Evolutionary conservation across 139 green algal species (phyloP).

Genomic region (Chlamydomonas asymmetrica): DNA sequence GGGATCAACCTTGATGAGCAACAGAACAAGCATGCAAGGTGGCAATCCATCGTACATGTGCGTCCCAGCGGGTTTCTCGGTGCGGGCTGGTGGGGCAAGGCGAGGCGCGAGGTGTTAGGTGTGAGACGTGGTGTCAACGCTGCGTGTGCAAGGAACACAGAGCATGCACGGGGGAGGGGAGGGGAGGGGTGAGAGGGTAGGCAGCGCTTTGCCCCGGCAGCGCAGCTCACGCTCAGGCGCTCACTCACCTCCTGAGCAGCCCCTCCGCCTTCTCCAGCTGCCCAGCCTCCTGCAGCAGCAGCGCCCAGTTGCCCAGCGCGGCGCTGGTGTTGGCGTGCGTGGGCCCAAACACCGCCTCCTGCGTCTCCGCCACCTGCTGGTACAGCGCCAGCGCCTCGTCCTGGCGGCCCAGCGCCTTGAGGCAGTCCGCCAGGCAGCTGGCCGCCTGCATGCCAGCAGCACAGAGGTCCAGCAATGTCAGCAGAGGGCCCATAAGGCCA

Average conservation of each 20-base stretch:
- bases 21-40: neutral
- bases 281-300: neutral
- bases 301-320: neutral
- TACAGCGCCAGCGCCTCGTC: neutral
- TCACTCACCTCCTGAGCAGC: neutral
- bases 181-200: too few species aligned
- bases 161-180: too few species aligned
- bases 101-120: too few species aligned
- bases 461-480: too few species aligned
- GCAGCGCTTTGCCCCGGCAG: neutral
- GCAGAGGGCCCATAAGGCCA: too few species aligned
- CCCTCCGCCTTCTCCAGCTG: slow-evolving; percentile 3
- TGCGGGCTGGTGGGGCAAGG: too few species aligned
- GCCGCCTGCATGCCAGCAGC: neutral
- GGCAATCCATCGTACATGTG: too few species aligned
- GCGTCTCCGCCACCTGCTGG: neutral
- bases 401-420: neutral
- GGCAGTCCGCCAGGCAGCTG: neutral
- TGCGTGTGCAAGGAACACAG: too few species aligned
- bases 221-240: neutral
- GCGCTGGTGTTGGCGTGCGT: neutral
- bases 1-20: neutral
- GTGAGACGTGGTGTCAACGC: too few species aligned
- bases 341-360: neutral
- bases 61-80: too few species aligned